Conservation (phyloP, 805 yeast species). For the Torulaspora indica region DNA sequence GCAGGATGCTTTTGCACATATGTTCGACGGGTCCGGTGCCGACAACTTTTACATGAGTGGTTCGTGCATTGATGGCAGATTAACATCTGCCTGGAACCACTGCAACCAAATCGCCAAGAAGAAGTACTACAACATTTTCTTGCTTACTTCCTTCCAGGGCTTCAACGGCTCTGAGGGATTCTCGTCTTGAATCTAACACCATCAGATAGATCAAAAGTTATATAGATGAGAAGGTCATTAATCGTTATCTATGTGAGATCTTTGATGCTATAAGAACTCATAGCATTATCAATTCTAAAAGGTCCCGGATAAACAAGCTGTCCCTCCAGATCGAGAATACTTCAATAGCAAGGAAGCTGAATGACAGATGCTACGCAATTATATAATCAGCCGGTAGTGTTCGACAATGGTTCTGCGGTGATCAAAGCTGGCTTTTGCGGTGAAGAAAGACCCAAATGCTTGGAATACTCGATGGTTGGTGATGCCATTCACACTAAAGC, state of each 20-base stretch:
- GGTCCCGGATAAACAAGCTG: background rate
- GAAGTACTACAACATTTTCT: constrained; percentile 55
- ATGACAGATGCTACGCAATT: constrained; percentile 20
- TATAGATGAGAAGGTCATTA: background rate
- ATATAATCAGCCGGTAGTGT: constrained; percentile 66
- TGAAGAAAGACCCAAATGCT: constrained; percentile 69
- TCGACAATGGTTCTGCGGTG: constrained; percentile 83
- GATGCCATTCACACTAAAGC: constrained; percentile 77
- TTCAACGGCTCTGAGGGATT: constrained; percentile 71
- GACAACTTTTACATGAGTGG: constrained; percentile 82
- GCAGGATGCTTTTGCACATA: constrained; percentile 42
- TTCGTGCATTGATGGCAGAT: constrained; percentile 75
- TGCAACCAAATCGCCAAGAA: constrained; percentile 66
- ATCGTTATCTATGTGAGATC: no score
- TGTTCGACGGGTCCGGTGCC: constrained; percentile 77
- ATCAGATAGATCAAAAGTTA: background rate
- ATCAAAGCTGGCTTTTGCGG: constrained; percentile 92
- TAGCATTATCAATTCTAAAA: no score
- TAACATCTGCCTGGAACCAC: constrained; percentile 81
- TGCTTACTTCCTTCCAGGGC: constrained; percentile 67
- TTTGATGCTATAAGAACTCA: no score
- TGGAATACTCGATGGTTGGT: constrained; percentile 66
- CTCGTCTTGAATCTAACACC: constrained; percentile 19
- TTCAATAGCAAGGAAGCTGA: background rate
- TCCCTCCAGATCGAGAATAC: background rate